Base-by-base conservation (phyloP, 2,329 filamentous ascomycete genomes). In the Keithomyces neogunnii region DNA sequence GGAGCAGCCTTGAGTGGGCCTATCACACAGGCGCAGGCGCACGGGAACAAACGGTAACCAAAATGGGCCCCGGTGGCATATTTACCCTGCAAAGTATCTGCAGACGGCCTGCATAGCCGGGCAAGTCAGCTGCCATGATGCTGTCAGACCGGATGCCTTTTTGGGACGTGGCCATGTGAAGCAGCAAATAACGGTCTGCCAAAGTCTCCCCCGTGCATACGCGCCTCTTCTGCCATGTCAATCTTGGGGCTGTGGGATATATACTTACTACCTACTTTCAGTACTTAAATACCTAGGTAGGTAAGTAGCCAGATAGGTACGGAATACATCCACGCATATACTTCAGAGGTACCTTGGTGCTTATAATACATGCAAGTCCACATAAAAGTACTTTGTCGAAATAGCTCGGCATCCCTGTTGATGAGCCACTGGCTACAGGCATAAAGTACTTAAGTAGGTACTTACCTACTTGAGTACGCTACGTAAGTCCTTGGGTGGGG, bases 81-180 rank as follows among this genome's bases (percentile, higher is more conserved):
- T 26, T 30, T 10, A 42, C 31, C 39, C 48, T 13, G n/a, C 32
- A 45, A 28, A 38, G 30, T 26, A 9, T 28, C 29, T 45, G 48
- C 48, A 50, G 48, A 36, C 13, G 32, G 32, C 26, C 8, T 38
- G 49, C 36, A 51, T 36, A 36, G 28, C 39, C n/a, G 30, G n/a
- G 31, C 32, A 32, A 44, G 50, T 51, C 50, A 48, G 39, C 45
- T 48, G 50, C 28, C 38, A 43, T 28, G 32, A 39, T 26, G 38
- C 10, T 50, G 43, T 19, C 48, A 50, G 28, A 50, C 48, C 48
- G 42, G 42, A 45, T 50, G 48, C 48, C 43, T n/a, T 50, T 39
- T 43, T 50, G 32, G 48, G 48, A 9, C 26, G 38, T 39, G 48
- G 40, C 42, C 39, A 39, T 13, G 31, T 46, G 42, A 29, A 39